Percentiles rank a stretch among this genome's conserved stretches.
phyloP scores from a whole-genome alignment of 352 stramenopile species.

The Globisporangium paddicum region DNA sequence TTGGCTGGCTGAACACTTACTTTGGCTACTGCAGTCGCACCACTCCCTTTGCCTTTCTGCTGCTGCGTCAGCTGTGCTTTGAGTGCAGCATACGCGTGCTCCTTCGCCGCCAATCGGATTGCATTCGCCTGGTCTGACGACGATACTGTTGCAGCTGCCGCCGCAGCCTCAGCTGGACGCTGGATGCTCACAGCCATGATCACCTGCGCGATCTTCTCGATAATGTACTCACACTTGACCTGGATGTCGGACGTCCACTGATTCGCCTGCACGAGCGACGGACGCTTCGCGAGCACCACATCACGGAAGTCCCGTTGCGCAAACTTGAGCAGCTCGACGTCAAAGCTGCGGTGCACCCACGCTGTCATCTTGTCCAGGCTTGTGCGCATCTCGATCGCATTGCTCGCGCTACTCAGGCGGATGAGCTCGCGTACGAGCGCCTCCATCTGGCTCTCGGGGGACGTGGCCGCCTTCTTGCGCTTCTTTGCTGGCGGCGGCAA shows the following conservation, averaged over 20 bases:
- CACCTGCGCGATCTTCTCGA: conserved; percentile 49
- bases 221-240: conserved; percentile 51
- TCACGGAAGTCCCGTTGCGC: conserved; percentile 53
- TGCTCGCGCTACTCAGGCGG: conserved; percentile 39
- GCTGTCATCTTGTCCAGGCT: conserved; percentile 48
- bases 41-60: conserved; percentile 22
- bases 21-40: conserved; percentile 10
- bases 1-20: background rate
- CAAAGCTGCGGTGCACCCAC: conserved; percentile 53
- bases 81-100: conserved; percentile 57
- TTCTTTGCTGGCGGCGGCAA: conserved; percentile 21
- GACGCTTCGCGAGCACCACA: conserved; percentile 28
- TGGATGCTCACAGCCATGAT: conserved; percentile 15
- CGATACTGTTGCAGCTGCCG: conserved; percentile 3
- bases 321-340: conserved; percentile 44
- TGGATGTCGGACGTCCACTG: conserved; percentile 54
- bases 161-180: conserved; percentile 1
- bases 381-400: conserved; percentile 44
- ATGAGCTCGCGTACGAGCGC: conserved; percentile 46
- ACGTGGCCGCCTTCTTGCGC: conserved; percentile 32
- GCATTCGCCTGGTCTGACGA: background rate
- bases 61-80: conserved; percentile 53
- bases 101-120: conserved; percentile 25
- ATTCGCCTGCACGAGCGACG: conserved; percentile 28
- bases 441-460: conserved; percentile 56